phyloP scores from a whole-genome alignment of 768 basidiomycete species.

The Mrakia frigida region DNA sequence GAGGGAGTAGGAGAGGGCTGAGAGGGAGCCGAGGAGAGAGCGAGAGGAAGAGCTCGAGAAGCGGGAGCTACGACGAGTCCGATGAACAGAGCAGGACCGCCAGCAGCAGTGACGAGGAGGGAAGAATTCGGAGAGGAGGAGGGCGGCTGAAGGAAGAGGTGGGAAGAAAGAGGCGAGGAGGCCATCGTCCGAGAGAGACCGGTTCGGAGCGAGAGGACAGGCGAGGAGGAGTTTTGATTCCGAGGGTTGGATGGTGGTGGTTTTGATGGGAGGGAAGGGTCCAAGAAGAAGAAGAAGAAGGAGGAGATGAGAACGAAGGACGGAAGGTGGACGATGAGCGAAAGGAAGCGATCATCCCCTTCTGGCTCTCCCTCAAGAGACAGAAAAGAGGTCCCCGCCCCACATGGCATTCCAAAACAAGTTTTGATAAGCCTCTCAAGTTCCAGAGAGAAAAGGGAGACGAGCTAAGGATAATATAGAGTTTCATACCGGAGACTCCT shows the following conservation, averaged over 20 bases:
- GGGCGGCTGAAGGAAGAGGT: background rate
- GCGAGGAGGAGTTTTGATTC: too few relatives aligned
- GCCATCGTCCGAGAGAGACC: too few relatives aligned
- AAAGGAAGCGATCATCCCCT: too few relatives aligned
- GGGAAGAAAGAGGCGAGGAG: conserved; percentile 34
- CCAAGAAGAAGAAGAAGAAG: background rate
- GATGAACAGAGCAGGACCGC: conserved; percentile 39
- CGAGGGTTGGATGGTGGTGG: too few relatives aligned
- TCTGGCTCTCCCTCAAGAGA: background rate
- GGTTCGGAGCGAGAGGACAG: too few relatives aligned
- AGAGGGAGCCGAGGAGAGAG: conserved; percentile 10
- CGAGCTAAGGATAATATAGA: too few relatives aligned
- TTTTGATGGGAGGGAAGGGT: conserved; percentile 33
- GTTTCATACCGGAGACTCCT: too few relatives aligned
- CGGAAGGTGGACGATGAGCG: too few relatives aligned
- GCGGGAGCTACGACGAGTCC: conserved; percentile 28
- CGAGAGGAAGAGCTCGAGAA: background rate
- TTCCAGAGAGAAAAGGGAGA: too few relatives aligned
- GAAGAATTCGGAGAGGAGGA: background rate
- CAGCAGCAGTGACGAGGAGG: background rate
- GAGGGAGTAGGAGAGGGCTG: background rate
- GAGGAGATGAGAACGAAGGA: conserved; percentile 35
- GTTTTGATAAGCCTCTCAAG: too few relatives aligned
- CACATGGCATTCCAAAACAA: too few relatives aligned
- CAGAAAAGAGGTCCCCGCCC: too few relatives aligned